Percentiles rank a stretch among this genome's conserved stretches.
Evolutionary conservation across 306 rosid species (phyloP).

Genomic region (Rubus idaeus): DNA sequence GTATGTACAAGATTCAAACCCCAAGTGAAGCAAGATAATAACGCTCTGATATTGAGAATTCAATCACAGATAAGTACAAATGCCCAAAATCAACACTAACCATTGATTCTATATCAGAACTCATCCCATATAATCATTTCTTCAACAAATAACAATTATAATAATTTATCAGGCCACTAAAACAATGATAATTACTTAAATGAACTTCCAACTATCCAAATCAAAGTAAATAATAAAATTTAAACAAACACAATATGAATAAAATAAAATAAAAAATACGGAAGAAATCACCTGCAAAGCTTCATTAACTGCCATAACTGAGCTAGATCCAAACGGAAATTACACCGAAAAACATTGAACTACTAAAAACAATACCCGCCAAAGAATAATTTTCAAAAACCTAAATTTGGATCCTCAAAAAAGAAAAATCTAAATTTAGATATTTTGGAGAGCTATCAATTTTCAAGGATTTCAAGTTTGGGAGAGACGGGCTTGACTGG

Average conservation of each 20-base stretch:
- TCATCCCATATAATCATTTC: background rate
- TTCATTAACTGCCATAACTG: slow-evolving; percentile 45
- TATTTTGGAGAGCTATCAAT: background rate
- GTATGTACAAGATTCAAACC: background rate
- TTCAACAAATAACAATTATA: background rate
- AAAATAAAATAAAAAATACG: slow-evolving; percentile 1
- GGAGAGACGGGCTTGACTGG: slow-evolving; percentile 34
- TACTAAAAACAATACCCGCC: background rate
- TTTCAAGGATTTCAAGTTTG: background rate
- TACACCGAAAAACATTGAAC: slow-evolving; percentile 16
- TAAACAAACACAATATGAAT: background rate
- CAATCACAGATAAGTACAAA: background rate
- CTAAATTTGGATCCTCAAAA: background rate
- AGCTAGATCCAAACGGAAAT: slow-evolving; percentile 45
- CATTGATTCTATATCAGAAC: background rate
- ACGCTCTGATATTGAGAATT: background rate
- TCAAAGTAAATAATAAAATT: background rate
- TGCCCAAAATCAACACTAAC: background rate
- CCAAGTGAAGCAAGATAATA: too few relatives aligned
- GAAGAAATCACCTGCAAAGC: slow-evolving; percentile 37
- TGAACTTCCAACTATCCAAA: background rate
- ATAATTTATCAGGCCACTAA: background rate
- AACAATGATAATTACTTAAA: background rate
- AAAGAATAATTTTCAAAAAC: background rate
- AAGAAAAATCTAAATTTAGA: background rate